A percentile compares a stretch with the other conserved stretches of the same genome.
Conservation (phyloP, 129 eudicot species). For the Oenanthe sinensis region DNA sequence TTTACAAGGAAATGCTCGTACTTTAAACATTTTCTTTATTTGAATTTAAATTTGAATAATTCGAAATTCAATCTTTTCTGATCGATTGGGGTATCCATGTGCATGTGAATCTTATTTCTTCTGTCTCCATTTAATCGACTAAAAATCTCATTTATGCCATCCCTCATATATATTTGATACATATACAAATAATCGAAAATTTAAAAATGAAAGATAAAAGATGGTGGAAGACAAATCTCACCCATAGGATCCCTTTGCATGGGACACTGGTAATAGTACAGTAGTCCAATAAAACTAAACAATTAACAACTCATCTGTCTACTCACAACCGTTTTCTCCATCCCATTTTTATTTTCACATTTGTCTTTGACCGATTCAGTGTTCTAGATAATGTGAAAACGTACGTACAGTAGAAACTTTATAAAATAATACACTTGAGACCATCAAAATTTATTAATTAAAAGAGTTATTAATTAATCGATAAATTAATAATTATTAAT, state of each 20-base stretch:
- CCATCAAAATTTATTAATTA: too few species aligned
- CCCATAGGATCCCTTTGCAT: constrained; percentile 3
- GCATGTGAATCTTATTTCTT: not conserved
- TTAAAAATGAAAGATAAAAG: not conserved
- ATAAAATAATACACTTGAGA: too few species aligned
- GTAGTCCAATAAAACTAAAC: not conserved
- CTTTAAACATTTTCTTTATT: not conserved
- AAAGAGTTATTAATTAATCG: too few species aligned
- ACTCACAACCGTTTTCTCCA: not conserved
- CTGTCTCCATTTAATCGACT: not conserved
- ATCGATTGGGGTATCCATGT: not conserved
- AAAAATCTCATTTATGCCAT: not conserved
- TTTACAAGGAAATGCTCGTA: not conserved
- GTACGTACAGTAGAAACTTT: too few species aligned
- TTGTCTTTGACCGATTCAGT: not conserved
- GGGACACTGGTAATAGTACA: constrained; percentile 4
- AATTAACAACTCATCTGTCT: not conserved
- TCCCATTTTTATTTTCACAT: not conserved
- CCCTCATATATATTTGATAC: not conserved
- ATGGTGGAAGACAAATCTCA: constrained; percentile 5
- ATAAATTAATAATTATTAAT: too few species aligned
- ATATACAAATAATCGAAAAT: too few species aligned
- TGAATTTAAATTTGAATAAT: not conserved
- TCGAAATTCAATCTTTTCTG: not conserved
- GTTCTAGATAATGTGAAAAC: not conserved